These are phyloP conservation scores for Saccharomyces hybrid DNA, from an alignment of 1,139 yeast species.

Conservation along the genomic window DNA sequence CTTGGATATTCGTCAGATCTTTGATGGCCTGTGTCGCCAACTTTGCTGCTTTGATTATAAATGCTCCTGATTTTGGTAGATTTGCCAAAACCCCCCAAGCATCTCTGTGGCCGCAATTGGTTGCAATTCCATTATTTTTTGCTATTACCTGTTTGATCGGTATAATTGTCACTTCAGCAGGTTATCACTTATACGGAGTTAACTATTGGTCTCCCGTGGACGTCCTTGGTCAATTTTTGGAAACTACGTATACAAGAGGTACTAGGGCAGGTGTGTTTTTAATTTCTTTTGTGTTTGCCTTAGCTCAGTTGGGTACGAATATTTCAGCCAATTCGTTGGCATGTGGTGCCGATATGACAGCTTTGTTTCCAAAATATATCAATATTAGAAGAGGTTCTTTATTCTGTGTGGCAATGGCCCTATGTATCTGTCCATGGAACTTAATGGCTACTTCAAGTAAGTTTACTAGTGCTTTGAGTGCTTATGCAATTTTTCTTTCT, in stretches of 20 bases:
- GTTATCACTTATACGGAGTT: slow-evolving; percentile 57
- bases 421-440: slow-evolving; percentile 84
- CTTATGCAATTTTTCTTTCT: slow-evolving; percentile 78
- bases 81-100: slow-evolving; percentile 53
- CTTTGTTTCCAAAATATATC: slow-evolving; percentile 67
- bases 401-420: slow-evolving; percentile 68
- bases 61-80: slow-evolving; percentile 86
- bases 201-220: slow-evolving; percentile 83
- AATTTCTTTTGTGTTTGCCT: slow-evolving; percentile 63
- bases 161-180: slow-evolving; percentile 75
- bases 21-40: slow-evolving; percentile 75
- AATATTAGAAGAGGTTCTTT: slow-evolving; percentile 79
- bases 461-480: slow-evolving; percentile 77
- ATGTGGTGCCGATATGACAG: slow-evolving; percentile 86
- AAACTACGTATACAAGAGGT: slow-evolving; percentile 50
- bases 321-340: slow-evolving; percentile 82
- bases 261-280: slow-evolving; percentile 84
- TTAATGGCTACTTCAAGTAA: slow-evolving; percentile 63
- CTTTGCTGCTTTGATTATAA: slow-evolving; percentile 76
- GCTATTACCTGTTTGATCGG: slow-evolving; percentile 79
- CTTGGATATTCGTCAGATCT: slow-evolving; percentile 74
- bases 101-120: slow-evolving; percentile 45
- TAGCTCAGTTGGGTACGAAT: slow-evolving; percentile 85
- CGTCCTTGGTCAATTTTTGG: slow-evolving; percentile 56
- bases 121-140: slow-evolving; percentile 68